Evolutionary conservation across 1,284 basidiomycete genomes (phyloP).

Genomic region (Schizophyllum amplum): DNA sequence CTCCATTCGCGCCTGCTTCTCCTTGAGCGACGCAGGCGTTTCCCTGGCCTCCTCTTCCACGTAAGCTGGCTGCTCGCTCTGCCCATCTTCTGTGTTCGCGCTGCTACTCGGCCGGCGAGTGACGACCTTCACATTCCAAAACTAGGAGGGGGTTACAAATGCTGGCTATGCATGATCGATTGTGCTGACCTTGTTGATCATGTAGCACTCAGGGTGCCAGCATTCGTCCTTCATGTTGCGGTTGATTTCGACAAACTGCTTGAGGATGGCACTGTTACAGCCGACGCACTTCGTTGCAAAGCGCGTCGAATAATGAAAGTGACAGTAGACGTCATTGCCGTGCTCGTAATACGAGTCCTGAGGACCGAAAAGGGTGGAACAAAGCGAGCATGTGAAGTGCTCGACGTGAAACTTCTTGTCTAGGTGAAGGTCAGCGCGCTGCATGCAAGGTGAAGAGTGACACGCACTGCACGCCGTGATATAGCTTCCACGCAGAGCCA

Average conservation of each 20-base stretch:
- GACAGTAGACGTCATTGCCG: constrained; percentile 91
- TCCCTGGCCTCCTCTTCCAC: constrained; percentile 75
- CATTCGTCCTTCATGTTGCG: constrained; percentile 97
- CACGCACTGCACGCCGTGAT: constrained; percentile 97
- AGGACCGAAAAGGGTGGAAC: constrained; percentile 92
- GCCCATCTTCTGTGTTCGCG: constrained; percentile 43
- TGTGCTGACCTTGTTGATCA: constrained; percentile 89
- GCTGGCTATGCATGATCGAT: constrained; percentile 1
- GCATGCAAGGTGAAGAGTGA: constrained; percentile 13
- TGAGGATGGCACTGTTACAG: constrained; percentile 96
- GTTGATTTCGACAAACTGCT: constrained; percentile 99
- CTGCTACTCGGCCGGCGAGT: constrained; percentile 62
- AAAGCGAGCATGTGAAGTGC: constrained; percentile 98
- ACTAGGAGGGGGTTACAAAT: constrained; percentile 39
- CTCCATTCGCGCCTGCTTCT: constrained; percentile 93
- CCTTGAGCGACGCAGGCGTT: constrained; percentile 78
- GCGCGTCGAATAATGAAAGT: constrained; percentile 97
- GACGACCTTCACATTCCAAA: constrained; percentile 98
- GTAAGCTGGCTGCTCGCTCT: constrained; percentile 41
- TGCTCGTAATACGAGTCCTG: constrained; percentile 99
- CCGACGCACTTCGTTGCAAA: constrained; percentile 99
- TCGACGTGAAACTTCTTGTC: constrained; percentile 99
- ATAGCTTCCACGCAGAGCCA: constrained; percentile 93
- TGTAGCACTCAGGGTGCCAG: constrained; percentile 99
- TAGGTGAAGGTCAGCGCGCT: constrained; percentile 27